A percentile compares a stretch with the other conserved stretches of the same genome.
phyloP scores from a whole-genome alignment of 345 rosid species.

The Lumnitzera racemosa region DNA sequence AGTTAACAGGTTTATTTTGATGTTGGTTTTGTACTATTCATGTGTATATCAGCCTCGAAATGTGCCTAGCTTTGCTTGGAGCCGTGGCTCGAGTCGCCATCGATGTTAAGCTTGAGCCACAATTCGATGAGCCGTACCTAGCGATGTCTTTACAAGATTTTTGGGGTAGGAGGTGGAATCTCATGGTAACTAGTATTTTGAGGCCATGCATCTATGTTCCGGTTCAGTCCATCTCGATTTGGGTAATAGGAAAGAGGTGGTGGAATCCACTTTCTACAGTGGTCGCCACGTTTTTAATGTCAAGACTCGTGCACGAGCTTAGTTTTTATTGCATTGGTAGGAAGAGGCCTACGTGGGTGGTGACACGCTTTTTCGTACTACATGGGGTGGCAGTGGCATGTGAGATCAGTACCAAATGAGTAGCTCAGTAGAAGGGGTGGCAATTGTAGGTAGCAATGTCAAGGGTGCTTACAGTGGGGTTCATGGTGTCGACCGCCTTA shows the following conservation, averaged over 20 bases:
- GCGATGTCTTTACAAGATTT: slow-evolving; percentile 30
- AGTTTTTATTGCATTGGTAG: slow-evolving; percentile 15
- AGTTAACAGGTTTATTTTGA: slow-evolving; percentile 2
- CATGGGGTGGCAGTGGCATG: slow-evolving; percentile 11
- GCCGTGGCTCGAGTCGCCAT: slow-evolving; percentile 10
- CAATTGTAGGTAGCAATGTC: slow-evolving; percentile 13
- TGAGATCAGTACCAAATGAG: slow-evolving; percentile 15
- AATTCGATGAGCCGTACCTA: slow-evolving; percentile 27
- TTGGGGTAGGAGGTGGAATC: slow-evolving; percentile 31
- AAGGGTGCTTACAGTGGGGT: slow-evolving; percentile 3
- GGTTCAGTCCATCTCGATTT: background rate
- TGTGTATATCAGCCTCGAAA: slow-evolving; percentile 19
- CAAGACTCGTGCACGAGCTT: slow-evolving; percentile 24
- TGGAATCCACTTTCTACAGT: slow-evolving; percentile 8
- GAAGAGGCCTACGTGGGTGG: slow-evolving; percentile 16
- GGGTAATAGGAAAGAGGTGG: background rate
- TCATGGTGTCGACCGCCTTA: slow-evolving; percentile 12
- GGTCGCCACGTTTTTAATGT: slow-evolving; percentile 8
- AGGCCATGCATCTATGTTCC: slow-evolving; percentile 24
- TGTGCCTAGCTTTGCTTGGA: slow-evolving; percentile 10
- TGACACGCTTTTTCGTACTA: slow-evolving; percentile 20
- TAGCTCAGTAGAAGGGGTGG: background rate
- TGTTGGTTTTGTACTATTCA: slow-evolving; percentile 8
- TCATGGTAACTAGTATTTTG: slow-evolving; percentile 25
- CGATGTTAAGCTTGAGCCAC: slow-evolving; percentile 26